Conservation (phyloP, 2,329 filamentous ascomycete species). For the Xenoacremonium recifei region DNA sequence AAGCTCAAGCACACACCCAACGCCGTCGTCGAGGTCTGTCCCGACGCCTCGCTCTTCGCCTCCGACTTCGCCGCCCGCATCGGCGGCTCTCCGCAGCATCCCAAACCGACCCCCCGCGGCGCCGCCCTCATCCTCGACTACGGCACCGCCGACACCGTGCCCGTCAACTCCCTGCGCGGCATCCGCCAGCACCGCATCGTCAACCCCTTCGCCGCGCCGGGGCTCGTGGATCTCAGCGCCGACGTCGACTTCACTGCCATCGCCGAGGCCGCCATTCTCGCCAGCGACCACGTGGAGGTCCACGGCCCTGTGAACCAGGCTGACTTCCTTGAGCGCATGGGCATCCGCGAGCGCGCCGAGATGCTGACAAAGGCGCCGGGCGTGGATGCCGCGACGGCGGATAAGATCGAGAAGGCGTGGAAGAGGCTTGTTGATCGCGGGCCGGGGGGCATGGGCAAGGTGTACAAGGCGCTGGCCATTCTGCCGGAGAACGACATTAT, state of each 20-base stretch:
- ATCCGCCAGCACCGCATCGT: slow-evolving; percentile 76
- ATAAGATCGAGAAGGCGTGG: slow-evolving; percentile 71
- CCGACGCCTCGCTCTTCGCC: slow-evolving; percentile 78
- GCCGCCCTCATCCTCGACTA: slow-evolving; percentile 97
- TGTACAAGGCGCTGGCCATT: slow-evolving; percentile 93
- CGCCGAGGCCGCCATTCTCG: slow-evolving; percentile 75
- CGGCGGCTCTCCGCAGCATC: slow-evolving; percentile 59
- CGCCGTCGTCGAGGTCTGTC: slow-evolving; percentile 84
- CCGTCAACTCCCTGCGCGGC: slow-evolving; percentile 85
- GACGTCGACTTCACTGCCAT: slow-evolving; percentile 92
- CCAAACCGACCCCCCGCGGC: slow-evolving; percentile 67
- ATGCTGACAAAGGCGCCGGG: slow-evolving; percentile 55
- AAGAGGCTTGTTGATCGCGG: slow-evolving; percentile 80
- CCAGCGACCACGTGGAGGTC: slow-evolving; percentile 80
- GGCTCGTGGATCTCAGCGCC: slow-evolving; percentile 82
- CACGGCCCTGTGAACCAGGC: slow-evolving; percentile 90
- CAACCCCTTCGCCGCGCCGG: slow-evolving; percentile 76
- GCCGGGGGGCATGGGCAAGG: slow-evolving; percentile 84
- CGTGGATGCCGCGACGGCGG: slow-evolving; percentile 45
- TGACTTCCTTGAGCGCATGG: slow-evolving; percentile 75
- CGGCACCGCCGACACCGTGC: slow-evolving; percentile 74
- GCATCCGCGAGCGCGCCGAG: slow-evolving; percentile 74
- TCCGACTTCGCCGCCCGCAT: slow-evolving; percentile 82
- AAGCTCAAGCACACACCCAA: slow-evolving; percentile 65
- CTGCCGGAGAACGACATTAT: slow-evolving; percentile 74